Evolutionary conservation across 2,329 filamentous ascomycete genomes (phyloP), one percentile per base, ranked within the genome.

Genomic region (Colletotrichum horii): DNA sequence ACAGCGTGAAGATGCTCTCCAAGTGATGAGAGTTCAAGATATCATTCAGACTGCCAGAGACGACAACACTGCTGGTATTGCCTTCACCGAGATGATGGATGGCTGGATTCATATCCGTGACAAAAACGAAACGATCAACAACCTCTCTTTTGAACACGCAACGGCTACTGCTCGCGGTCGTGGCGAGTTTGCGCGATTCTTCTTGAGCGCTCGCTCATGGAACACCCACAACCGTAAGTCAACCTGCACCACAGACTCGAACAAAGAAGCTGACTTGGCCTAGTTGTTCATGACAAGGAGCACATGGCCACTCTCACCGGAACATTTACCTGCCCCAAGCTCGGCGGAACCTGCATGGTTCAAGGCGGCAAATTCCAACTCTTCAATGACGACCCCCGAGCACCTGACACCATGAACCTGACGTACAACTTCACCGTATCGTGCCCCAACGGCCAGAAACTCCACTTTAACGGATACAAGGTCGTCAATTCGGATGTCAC

Each of bases 11-110:
- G 43, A 52, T 52, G 43, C 43, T 22, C n/a, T 52, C 6, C 43
- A 52, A 52, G 82, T 89, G 36, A 77, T 77, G 12, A 81, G 80
- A 22, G 84, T 86, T 1, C 80, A 80, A 30, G 78, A 83, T 34
- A 83, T 83, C 16, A 87, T 90, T 71, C 80, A 82, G 26, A 80
- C 80, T 22, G 90, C 89, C 6, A 83, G 83, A 30, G 84, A 84
- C 4, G 78, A 87, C 65, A 84, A 87, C 26, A 86, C 87, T 12
- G 83, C 83, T 52, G 90, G 91, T 0, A 87, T 93, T 65, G 89
- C 88, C 28, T 94, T 94, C 79, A 90, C 90, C 0, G 92, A 94
- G 81, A 88, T 92, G 74, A 93, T 94, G 91, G 87, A 89, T 8
- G 92, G 92, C 12, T 90, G 89, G 78, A 86, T 94, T 24, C 89